Evolutionary conservation across 2,329 filamentous ascomycete genomes (phyloP), one percentile per base, ranked within the genome.

Genomic region (Fusarium penzigii): DNA sequence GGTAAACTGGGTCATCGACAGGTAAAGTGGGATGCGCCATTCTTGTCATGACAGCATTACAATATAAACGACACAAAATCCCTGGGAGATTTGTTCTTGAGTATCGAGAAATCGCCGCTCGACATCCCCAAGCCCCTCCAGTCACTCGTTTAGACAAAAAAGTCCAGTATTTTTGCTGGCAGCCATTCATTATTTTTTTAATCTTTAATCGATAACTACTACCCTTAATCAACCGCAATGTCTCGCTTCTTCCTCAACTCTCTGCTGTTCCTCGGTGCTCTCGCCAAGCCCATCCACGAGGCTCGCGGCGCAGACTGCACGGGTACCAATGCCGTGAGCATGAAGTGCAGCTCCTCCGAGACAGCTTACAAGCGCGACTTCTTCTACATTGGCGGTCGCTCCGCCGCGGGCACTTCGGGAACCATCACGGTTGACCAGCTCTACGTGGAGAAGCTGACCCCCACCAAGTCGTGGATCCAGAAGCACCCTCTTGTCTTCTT

Each of bases 401-500:
- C 52, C 0, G 48, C 29, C 1, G 43, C 56, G 10, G 46, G 49
- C 1, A 46, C 55, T 12, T 50, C 57, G 1, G 57, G 57, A 17
- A 58, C 53, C 5, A 55, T 58, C 25, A 60, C 46, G 1, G 44
- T 58, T 25, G 58, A 61, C 20, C 57, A 61, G 20, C 17, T 61
- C 13, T 61, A 61, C 17, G 57, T 61, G 3, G 57, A 61, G 29
- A 61, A 61, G 5, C 42, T 61, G 25, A 51, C 45, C 0, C 58
- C 58, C 1, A 36, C 40, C 2, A n/a, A 2, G 1, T 14, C 36
- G 3, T 13, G 14, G 13, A 32, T 8, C 6, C 55, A 60, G 20
- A 52, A 50, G 20, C 44, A 56, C 3, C 57, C 57, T 8, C 48
- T 61, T 1, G 55, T 61, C 14, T 60, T 61, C 40, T 58, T 61